Evolutionary conservation across 2,329 filamentous ascomycete species (phyloP).

Genomic region (Eutypella sp.): DNA sequence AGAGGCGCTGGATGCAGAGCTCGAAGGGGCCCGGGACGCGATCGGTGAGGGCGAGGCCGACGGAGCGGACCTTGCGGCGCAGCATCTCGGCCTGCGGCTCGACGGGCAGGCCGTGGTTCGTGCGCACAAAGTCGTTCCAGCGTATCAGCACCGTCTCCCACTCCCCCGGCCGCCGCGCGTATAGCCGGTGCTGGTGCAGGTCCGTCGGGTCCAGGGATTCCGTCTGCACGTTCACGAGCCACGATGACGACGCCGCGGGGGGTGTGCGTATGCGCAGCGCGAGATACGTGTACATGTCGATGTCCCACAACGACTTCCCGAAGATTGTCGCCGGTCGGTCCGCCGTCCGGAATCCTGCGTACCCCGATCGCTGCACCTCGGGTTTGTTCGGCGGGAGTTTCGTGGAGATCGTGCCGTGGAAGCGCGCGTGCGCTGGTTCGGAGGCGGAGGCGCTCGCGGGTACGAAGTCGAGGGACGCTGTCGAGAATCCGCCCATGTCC

Average conservation of each 20-base stretch:
- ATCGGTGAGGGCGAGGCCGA: constrained; percentile 88
- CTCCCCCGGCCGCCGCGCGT: constrained; percentile 69
- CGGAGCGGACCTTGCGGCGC: constrained; percentile 74
- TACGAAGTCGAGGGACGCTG: constrained; percentile 64
- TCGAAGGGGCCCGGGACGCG: constrained; percentile 84
- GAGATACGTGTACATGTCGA: constrained; percentile 83
- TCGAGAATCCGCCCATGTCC: constrained; percentile 82
- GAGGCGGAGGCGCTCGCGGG: constrained; percentile 21
- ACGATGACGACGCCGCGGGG: constrained; percentile 87
- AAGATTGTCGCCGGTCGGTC: constrained; percentile 78
- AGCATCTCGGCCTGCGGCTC: constrained; percentile 91
- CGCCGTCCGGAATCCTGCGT: constrained; percentile 82
- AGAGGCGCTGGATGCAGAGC: constrained; percentile 77
- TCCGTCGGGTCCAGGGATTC: constrained; percentile 93
- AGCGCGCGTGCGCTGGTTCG: constrained; percentile 58
- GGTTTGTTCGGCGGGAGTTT: constrained; percentile 70
- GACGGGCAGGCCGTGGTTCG: constrained; percentile 85
- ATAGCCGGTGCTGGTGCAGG: constrained; percentile 88
- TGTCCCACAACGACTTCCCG: constrained; percentile 79
- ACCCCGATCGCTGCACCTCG: constrained; percentile 75
- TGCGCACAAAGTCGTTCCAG: constrained; percentile 90
- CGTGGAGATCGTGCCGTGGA: constrained; percentile 84
- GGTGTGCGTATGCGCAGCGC: constrained; percentile 81
- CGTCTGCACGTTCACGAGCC: constrained; percentile 95
- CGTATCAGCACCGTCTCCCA: constrained; percentile 96